Conservation (phyloP, 2,329 filamentous ascomycete genomes). For the Cadophora malorum region DNA sequence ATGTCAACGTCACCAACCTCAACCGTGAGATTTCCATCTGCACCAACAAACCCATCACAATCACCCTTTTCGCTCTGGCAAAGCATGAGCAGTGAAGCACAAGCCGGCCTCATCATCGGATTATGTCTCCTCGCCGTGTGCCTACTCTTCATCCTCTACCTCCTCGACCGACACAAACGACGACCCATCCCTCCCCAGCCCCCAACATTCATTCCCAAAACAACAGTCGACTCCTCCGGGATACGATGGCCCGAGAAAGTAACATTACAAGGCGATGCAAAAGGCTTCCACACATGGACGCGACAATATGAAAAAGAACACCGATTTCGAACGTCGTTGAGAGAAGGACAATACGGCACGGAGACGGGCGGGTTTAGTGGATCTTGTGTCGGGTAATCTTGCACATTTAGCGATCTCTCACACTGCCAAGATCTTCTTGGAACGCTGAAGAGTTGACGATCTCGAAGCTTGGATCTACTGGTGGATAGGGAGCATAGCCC, state of each 20-base stretch:
- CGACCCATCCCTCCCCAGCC: neutral
- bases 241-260: conserved; percentile 23
- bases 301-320: conserved; percentile 16
- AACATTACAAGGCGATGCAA: conserved; percentile 17
- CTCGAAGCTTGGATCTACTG: conserved; percentile 13
- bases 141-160: neutral
- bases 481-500: neutral
- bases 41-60: neutral
- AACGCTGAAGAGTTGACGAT: neutral
- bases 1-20: neutral
- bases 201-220: neutral
- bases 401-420: neutral
- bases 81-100: neutral
- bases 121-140: neutral
- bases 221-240: neutral
- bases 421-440: neutral
- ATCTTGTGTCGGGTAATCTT: conserved; percentile 1
- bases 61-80: neutral
- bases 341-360: neutral
- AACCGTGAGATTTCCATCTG: neutral
- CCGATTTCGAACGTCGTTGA: neutral
- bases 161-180: conserved; percentile 7
- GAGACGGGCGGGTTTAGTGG: neutral
- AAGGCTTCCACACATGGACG: conserved; percentile 18
- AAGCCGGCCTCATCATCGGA: conserved; percentile 3